These are phyloP conservation scores for Ophiostoma himal-ulmi DNA, from an alignment of 2,329 filamentous ascomycete species.

Conservation along the genomic window DNA sequence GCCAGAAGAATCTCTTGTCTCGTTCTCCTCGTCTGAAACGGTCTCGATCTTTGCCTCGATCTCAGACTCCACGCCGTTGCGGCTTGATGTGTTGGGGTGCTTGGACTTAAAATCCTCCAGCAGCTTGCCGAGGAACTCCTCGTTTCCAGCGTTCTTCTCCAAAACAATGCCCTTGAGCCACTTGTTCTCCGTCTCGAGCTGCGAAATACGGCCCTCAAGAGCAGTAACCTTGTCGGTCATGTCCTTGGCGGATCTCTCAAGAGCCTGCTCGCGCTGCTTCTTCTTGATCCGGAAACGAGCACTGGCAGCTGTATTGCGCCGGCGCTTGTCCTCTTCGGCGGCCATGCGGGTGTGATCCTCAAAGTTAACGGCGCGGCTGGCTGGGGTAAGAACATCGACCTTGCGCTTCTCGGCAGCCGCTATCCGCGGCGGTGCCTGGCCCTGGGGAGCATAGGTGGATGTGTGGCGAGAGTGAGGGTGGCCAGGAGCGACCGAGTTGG, in stretches of 20 bases:
- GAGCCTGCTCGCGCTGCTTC: conserved; percentile 85
- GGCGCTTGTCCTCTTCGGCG: conserved; percentile 84
- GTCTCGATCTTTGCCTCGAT: conserved; percentile 28
- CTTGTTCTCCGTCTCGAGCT: conserved; percentile 78
- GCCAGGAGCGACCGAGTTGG: conserved; percentile 29
- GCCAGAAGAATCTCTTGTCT: conserved; percentile 29
- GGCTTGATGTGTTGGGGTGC: conserved; percentile 21
- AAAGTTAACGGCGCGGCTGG: conserved; percentile 47
- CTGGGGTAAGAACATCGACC: conserved; percentile 38
- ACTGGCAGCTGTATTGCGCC: conserved; percentile 81
- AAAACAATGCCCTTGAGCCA: conserved; percentile 76
- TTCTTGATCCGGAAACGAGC: conserved; percentile 91
- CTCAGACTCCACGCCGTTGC: conserved; percentile 31
- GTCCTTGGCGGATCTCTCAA: conserved; percentile 76
- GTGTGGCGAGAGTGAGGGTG: conserved; percentile 28
- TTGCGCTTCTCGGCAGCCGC: conserved; percentile 41
- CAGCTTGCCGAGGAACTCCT: conserved; percentile 45
- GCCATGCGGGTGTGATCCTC: conserved; percentile 67
- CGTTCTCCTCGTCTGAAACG: conserved; percentile 28
- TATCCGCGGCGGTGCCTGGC: conserved; percentile 29
- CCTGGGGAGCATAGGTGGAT: conserved; percentile 30
- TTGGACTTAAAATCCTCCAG: conserved; percentile 44
- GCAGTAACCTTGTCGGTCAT: conserved; percentile 71
- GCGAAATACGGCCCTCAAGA: conserved; percentile 66
- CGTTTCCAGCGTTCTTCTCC: conserved; percentile 67